Conservation (phyloP, 768 basidiomycete species). For the Gloeostereum incarnatum region DNA sequence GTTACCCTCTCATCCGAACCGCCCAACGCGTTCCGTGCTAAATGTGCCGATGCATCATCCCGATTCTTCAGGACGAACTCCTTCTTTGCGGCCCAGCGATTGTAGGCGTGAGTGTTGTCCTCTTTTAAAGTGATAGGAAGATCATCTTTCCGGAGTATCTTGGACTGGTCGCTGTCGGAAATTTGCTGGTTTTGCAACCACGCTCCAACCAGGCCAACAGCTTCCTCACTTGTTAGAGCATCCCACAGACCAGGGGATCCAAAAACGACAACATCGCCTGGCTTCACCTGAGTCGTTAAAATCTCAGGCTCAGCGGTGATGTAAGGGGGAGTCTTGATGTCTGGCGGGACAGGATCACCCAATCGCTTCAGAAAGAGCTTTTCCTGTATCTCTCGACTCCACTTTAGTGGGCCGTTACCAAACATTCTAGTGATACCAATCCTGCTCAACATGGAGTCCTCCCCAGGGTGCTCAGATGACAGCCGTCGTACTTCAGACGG, state of each 20-base stretch:
- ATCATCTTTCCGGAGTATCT: too few species aligned
- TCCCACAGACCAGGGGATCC: constrained; percentile 47
- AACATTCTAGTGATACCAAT: constrained; percentile 23
- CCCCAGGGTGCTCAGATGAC: background rate
- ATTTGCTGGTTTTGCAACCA: constrained; percentile 25
- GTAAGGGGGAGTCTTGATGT: constrained; percentile 24
- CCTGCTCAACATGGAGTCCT: background rate
- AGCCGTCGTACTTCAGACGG: background rate
- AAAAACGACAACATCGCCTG: constrained; percentile 45
- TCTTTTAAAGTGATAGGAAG: too few species aligned
- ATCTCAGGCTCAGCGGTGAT: constrained; percentile 36
- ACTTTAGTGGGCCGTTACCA: constrained; percentile 34
- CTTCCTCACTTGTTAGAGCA: constrained; percentile 42
- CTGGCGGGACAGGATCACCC: constrained; percentile 19
- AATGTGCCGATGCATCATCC: too few species aligned
- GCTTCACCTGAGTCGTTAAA: constrained; percentile 27
- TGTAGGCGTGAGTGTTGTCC: too few species aligned
- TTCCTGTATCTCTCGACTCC: constrained; percentile 26
- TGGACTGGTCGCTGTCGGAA: background rate
- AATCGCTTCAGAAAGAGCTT: constrained; percentile 24
- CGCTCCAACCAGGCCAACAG: constrained; percentile 40
- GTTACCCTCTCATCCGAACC: too few species aligned
- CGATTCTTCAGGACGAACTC: too few species aligned
- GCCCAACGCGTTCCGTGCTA: too few species aligned
- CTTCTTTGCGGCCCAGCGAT: too few species aligned